Percentiles rank a stretch among this genome's conserved stretches.
These are phyloP conservation scores for Sporothrix luriei DNA, from an alignment of 2,329 filamentous ascomycete genomes.

Conservation along the genomic window DNA sequence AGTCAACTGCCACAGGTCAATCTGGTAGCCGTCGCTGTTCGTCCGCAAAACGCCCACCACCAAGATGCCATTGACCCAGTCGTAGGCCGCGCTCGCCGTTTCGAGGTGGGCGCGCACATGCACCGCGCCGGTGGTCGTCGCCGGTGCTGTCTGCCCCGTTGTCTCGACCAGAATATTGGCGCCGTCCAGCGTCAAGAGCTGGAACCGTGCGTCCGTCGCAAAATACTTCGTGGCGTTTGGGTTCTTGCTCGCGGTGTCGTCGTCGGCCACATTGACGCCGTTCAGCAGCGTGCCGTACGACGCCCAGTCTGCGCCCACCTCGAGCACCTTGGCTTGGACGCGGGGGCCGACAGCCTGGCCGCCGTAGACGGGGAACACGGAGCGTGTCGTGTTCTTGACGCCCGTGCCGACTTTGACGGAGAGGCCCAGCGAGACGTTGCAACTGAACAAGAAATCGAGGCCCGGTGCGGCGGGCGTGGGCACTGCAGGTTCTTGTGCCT, in stretches of 20 bases:
- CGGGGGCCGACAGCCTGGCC: conserved; percentile 40
- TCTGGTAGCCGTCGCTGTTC: conserved; percentile 35
- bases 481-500: not conserved
- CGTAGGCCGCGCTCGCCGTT: conserved; percentile 40
- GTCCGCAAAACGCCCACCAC: conserved; percentile 39
- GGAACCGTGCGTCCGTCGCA: conserved; percentile 42
- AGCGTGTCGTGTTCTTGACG: conserved; percentile 36
- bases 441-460: conserved; percentile 41
- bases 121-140: conserved; percentile 34
- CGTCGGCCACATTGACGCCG: not conserved
- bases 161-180: conserved; percentile 43
- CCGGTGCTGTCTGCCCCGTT: conserved; percentile 38
- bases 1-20: conserved; percentile 41
- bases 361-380: conserved; percentile 40
- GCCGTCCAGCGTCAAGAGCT: conserved; percentile 41
- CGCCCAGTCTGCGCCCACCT: conserved; percentile 25
- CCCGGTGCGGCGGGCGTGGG: conserved; percentile 34
- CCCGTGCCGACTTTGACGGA: conserved; percentile 38
- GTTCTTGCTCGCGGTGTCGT: conserved; percentile 37
- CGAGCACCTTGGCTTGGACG: conserved; percentile 35
- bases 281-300: not conserved
- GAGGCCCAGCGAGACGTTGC: conserved; percentile 36
- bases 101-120: conserved; percentile 40
- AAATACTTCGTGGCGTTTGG: conserved; percentile 38
- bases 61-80: conserved; percentile 43